Base-by-base conservation (phyloP, 2,329 filamentous ascomycete species). In the Fusarium sp. region DNA sequence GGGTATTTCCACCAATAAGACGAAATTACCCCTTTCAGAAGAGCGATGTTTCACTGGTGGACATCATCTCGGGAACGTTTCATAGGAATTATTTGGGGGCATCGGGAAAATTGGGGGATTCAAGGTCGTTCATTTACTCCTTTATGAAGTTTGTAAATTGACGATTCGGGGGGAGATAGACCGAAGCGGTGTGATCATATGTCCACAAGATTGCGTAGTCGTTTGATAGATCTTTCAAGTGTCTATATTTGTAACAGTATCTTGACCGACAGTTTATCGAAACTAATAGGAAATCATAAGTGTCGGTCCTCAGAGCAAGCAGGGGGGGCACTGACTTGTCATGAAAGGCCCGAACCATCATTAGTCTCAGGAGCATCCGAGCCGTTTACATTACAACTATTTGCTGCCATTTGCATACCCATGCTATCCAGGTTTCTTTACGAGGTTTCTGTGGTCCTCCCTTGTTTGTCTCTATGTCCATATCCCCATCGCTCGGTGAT, bases 1-100 rank as follows among this genome's bases (percentile, higher is more conserved):
- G 38, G 33, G 27, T 54, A 50, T 55, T 72, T 72, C 70, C 70
- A 71, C 70, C 70, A 72, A 72, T 73, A 6, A 20, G 20, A 27
- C 7, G 3, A 17, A 5, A 20, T 36, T 4, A 10, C 22, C 61
- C 52, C 44, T 56, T 54, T n/a, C 35, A 39, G 9, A 39, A n/a
- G 20, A 50, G 12, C n/a, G 15, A 15, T 18, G 20, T 60, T 42
- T 69, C 38, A 54, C 35, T 54, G 57, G 65, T 63, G 57, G 59
- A 36, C 52, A 45, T 57, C 47, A 56, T 55, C 54, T 53, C 20
- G 11, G 20, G 18, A 9, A 7, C 10, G 46, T 73, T 55, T 63
- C 53, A 57, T 46, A 41, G 36, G 29, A 47, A 36, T 41, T 39
- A 31, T 29, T 46, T 38, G 36, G 49, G 29, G 46, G 29, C 5